Conservation (phyloP, 2,329 filamentous ascomycete species). For the Diaporthe caulivora region DNA sequence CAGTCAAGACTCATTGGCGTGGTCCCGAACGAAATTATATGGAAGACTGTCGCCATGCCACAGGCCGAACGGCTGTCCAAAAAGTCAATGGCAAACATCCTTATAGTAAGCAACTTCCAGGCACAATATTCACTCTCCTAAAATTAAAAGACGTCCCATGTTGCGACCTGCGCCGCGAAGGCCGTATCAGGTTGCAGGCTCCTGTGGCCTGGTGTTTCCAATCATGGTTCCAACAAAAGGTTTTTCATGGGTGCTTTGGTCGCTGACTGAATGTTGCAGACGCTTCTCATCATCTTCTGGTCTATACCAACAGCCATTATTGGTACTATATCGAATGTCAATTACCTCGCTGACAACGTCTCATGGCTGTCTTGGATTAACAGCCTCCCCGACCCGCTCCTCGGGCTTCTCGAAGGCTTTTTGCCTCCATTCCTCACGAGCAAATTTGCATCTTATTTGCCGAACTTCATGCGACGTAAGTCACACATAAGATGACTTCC, state of each 20-base stretch:
- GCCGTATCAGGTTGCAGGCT: no score
- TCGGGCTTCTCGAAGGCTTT: conserved; percentile 84
- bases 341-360: conserved; percentile 73
- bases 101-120: conserved; percentile 6
- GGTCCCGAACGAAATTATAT: conserved; percentile 84
- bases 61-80: conserved; percentile 39
- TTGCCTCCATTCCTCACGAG: conserved; percentile 71
- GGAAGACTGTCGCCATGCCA: conserved; percentile 57
- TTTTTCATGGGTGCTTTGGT: no score
- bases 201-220: no score
- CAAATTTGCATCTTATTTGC: conserved; percentile 60
- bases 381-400: conserved; percentile 83
- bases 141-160: no score
- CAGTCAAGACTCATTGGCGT: conserved; percentile 86
- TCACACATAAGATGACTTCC: conserved; percentile 37
- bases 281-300: conserved; percentile 79
- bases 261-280: no score
- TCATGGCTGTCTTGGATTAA: conserved; percentile 81
- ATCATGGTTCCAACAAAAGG: no score
- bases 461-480: conserved; percentile 79
- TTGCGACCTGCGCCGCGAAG: no score
- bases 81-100: conserved; percentile 36
- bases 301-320: conserved; percentile 81
- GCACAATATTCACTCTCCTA: no score
- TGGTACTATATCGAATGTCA: conserved; percentile 86